phyloP scores from a whole-genome alignment of 2,329 filamentous ascomycete genomes.

The Elsinoe fawcettii region DNA sequence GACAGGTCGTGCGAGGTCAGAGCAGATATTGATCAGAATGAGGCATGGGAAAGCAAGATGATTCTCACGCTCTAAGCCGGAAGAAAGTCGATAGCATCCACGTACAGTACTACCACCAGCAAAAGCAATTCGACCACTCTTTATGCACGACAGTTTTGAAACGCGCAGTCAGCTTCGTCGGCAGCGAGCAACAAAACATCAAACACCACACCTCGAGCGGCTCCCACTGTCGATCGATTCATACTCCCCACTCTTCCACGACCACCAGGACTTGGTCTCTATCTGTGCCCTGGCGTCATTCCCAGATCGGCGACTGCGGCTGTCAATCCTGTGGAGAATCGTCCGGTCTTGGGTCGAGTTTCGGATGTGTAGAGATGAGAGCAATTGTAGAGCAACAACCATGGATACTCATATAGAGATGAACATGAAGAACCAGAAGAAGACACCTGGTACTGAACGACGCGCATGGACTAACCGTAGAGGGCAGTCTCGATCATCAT shows the following conservation, averaged over 20 bases:
- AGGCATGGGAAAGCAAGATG: background rate
- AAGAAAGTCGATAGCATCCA: no score
- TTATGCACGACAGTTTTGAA: slow-evolving; percentile 7
- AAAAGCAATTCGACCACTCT: background rate
- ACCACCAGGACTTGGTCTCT: background rate
- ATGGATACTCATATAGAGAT: slow-evolving; percentile 5
- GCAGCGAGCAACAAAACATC: background rate
- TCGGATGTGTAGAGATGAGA: background rate
- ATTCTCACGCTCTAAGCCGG: no score
- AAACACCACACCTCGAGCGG: background rate
- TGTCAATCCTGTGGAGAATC: slow-evolving; percentile 6
- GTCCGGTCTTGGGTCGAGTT: background rate
- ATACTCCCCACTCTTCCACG: background rate
- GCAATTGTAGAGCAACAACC: background rate
- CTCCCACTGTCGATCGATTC: background rate
- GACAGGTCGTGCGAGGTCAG: background rate
- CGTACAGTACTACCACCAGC: background rate
- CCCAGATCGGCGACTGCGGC: slow-evolving; percentile 4
- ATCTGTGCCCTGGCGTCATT: slow-evolving; percentile 1
- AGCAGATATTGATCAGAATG: background rate
- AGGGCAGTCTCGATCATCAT: background rate
- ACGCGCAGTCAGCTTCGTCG: slow-evolving; percentile 7
- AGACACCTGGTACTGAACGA: background rate
- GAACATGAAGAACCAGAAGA: background rate
- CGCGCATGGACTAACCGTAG: background rate